A percentile compares a stretch with the other conserved stretches of the same genome.
Evolutionary conservation across 495 filamentous ascomycete genomes (phyloP).

Genomic region (Aspergillus bertholletiae): DNA sequence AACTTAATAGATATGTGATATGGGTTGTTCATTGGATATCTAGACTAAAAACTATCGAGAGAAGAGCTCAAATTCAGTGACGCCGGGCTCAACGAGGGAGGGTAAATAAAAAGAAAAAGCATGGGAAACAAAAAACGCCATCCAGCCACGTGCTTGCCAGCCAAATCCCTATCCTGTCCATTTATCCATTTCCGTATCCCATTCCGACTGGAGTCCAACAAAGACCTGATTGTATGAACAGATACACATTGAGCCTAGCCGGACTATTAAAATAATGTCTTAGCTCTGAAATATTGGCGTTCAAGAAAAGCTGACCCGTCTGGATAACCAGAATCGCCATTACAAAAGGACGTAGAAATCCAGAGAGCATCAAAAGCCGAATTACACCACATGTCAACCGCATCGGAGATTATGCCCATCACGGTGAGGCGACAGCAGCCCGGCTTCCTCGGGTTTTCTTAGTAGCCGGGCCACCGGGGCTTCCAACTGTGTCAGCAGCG

Average conservation of each 20-base stretch:
- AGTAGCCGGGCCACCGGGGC: conserved; percentile 21
- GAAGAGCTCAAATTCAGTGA: background rate
- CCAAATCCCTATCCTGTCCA: conserved; percentile 7
- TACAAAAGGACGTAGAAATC: conserved; percentile 1
- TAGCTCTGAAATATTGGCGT: conserved; percentile 1
- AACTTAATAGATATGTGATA: background rate
- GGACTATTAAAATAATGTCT: conserved; percentile 10
- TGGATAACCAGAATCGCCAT: background rate
- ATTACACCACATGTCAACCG: background rate
- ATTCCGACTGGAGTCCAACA: conserved; percentile 8
- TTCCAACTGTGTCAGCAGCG: conserved; percentile 18
- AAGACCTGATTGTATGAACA: conserved; percentile 6
- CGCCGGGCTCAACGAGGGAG: background rate
- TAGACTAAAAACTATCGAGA: conserved; percentile 6
- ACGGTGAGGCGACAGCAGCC: conserved; percentile 10
- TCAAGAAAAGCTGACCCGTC: background rate
- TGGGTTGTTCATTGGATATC: conserved; percentile 10
- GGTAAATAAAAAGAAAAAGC: conserved; percentile 6
- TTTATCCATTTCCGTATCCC: conserved; percentile 6
- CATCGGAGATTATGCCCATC: background rate
- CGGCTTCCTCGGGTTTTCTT: conserved; percentile 28
- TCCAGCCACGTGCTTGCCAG: conserved; percentile 5
- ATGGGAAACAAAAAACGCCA: conserved; percentile 14
- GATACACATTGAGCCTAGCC: conserved; percentile 7
- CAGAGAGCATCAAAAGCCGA: background rate